A percentile compares a stretch with the other conserved stretches of the same genome.
Conservation (phyloP, 805 yeast species). For the Lachancea meyersii region DNA sequence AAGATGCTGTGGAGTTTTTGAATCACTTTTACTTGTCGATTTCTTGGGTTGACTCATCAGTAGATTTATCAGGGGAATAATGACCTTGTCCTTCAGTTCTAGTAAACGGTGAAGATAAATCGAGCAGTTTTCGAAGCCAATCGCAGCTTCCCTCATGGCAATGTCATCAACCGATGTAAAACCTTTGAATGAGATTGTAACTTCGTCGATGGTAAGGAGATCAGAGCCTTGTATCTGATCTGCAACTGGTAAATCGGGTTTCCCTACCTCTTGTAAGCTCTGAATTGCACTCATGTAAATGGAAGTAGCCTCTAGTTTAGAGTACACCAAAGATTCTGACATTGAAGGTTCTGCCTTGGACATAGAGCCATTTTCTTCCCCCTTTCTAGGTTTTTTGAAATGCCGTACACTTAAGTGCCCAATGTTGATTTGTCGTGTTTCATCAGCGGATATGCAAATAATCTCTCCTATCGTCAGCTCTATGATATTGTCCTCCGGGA, state of each 20-base stretch:
- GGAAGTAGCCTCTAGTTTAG: slow-evolving; percentile 63
- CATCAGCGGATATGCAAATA: slow-evolving; percentile 1
- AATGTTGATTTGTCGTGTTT: slow-evolving; percentile 1
- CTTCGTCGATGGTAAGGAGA: slow-evolving; percentile 6
- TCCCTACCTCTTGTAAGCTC: slow-evolving; percentile 29
- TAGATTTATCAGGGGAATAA: slow-evolving; percentile 3
- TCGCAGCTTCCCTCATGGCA: slow-evolving; percentile 28
- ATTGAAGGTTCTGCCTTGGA: slow-evolving; percentile 21
- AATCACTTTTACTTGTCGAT: neutral
- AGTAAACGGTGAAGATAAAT: slow-evolving; percentile 22
- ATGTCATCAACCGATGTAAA: slow-evolving; percentile 30
- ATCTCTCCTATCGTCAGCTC: slow-evolving; percentile 28
- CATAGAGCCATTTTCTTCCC: slow-evolving; percentile 6
- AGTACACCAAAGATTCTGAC: slow-evolving; percentile 54
- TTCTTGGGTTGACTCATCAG: neutral
- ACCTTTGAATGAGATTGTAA: slow-evolving; percentile 46
- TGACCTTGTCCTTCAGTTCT: slow-evolving; percentile 11
- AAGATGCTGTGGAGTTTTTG: slow-evolving; percentile 3
- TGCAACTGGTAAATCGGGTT: neutral
- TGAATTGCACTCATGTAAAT: slow-evolving; percentile 80
- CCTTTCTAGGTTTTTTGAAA: neutral
- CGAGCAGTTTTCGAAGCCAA: slow-evolving; percentile 36
- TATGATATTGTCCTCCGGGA: slow-evolving; percentile 38
- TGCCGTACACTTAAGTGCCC: neutral
- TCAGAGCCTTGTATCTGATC: neutral